A percentile compares a stretch with the other conserved stretches of the same genome.
phyloP scores from a whole-genome alignment of 148 eudicot species.

The Rhododendron ovatum region DNA sequence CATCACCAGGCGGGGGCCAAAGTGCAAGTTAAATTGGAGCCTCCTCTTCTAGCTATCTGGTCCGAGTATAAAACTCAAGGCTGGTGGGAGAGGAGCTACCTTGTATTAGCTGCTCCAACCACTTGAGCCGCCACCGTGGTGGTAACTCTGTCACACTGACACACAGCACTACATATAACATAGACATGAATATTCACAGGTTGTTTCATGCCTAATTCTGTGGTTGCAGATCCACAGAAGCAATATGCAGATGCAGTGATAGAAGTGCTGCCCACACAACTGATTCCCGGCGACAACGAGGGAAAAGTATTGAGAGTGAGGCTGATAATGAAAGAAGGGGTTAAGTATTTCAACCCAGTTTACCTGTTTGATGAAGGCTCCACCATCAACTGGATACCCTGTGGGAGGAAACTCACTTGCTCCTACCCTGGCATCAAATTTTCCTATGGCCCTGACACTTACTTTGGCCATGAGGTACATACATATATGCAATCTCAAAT shows the following conservation, averaged over 20 bases:
- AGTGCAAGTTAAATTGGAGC: neutral
- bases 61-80: neutral
- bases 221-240: conserved; percentile 81
- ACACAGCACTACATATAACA: neutral
- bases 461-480: conserved; percentile 64
- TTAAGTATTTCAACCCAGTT: conserved; percentile 77
- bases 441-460: conserved; percentile 81
- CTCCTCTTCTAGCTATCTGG: neutral
- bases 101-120: neutral
- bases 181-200: neutral
- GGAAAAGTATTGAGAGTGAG: conserved; percentile 90
- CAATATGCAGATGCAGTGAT: conserved; percentile 94
- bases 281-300: conserved; percentile 87
- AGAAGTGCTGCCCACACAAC: conserved; percentile 89
- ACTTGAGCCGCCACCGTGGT: neutral
- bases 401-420: conserved; percentile 93
- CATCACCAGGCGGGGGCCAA: too few species aligned
- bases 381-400: conserved; percentile 89
- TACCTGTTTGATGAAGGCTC: conserved; percentile 99
- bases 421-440: conserved; percentile 99
- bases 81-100: neutral
- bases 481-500: neutral
- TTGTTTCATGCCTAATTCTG: neutral
- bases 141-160: neutral
- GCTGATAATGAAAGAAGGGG: conserved; percentile 92